phyloP scores from a whole-genome alignment of 2,329 filamentous ascomycete species.

The Penicillium psychrosexuale region DNA sequence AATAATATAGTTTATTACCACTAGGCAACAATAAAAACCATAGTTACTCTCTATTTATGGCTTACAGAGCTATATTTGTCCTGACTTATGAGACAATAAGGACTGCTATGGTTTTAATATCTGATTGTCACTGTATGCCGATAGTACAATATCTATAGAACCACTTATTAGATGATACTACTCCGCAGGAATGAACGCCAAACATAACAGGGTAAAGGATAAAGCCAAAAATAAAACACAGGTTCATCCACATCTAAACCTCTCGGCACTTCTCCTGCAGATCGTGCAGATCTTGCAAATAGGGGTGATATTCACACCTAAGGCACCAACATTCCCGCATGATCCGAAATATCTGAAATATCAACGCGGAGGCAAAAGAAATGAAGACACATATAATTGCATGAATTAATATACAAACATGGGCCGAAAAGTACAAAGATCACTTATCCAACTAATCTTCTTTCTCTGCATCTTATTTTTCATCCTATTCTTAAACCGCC shows the following conservation, averaged over 20 bases:
- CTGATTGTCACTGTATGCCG: no score
- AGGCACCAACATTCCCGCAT: slow-evolving; percentile 1
- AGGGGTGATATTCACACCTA: not conserved
- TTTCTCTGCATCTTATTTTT: slow-evolving; percentile 35
- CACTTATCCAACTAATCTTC: slow-evolving; percentile 36
- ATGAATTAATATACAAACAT: slow-evolving; percentile 20
- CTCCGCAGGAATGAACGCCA: not conserved
- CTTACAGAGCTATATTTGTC: no score
- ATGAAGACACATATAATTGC: not conserved
- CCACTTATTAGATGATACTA: no score
- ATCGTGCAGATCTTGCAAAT: not conserved
- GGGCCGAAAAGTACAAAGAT: slow-evolving; percentile 38
- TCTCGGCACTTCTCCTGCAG: not conserved
- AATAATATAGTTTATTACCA: no score
- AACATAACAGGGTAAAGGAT: not conserved
- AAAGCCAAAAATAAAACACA: not conserved
- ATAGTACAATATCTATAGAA: no score
- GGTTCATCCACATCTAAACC: not conserved
- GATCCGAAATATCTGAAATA: not conserved
- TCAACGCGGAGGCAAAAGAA: not conserved
- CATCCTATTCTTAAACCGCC: slow-evolving; percentile 39
- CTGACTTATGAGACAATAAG: no score
- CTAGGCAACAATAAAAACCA: no score
- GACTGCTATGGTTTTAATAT: no score
- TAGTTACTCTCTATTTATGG: no score